Evolutionary conservation across 148 eudicot species (phyloP).

Genomic region (Chenopodium formosanum): DNA sequence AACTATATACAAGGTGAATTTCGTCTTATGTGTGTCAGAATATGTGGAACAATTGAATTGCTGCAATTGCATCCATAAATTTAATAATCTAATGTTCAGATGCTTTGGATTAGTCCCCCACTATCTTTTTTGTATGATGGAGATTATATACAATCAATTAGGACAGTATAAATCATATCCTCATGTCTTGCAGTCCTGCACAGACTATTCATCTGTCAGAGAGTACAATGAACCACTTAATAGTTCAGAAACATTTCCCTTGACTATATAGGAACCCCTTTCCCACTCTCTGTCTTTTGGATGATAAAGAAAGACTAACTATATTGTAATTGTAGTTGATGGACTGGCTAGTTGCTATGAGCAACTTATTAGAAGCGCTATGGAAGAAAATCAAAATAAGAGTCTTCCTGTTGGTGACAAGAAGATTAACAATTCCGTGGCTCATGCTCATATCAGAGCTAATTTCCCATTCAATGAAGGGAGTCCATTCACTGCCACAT

Average conservation of each 20-base stretch:
- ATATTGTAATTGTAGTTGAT: slow-evolving; percentile 24
- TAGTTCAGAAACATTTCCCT: background rate
- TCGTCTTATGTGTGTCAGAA: background rate
- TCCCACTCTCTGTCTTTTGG: background rate
- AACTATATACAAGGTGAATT: slow-evolving; percentile 43
- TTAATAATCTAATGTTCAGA: too few relatives aligned
- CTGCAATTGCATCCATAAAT: too few relatives aligned
- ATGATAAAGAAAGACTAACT: background rate
- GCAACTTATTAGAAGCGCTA: slow-evolving; percentile 40
- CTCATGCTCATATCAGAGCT: slow-evolving; percentile 42
- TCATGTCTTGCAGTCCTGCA: background rate
- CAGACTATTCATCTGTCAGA: background rate
- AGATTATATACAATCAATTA: too few relatives aligned
- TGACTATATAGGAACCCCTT: background rate
- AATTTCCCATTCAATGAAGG: slow-evolving; percentile 77
- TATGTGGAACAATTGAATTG: background rate
- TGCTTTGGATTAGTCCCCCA: background rate
- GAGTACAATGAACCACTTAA: background rate
- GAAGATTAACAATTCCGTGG: slow-evolving; percentile 35
- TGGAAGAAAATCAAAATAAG: slow-evolving; percentile 39
- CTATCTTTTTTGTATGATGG: too few relatives aligned
- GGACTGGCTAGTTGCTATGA: slow-evolving; percentile 44
- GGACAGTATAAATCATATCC: too few relatives aligned
- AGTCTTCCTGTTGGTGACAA: slow-evolving; percentile 39
- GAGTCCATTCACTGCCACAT: slow-evolving; percentile 70